A percentile compares a stretch with the other conserved stretches of the same genome.
Conservation (phyloP, 371 early-diverging fungal genomes). For the Mucor racemosus region DNA sequence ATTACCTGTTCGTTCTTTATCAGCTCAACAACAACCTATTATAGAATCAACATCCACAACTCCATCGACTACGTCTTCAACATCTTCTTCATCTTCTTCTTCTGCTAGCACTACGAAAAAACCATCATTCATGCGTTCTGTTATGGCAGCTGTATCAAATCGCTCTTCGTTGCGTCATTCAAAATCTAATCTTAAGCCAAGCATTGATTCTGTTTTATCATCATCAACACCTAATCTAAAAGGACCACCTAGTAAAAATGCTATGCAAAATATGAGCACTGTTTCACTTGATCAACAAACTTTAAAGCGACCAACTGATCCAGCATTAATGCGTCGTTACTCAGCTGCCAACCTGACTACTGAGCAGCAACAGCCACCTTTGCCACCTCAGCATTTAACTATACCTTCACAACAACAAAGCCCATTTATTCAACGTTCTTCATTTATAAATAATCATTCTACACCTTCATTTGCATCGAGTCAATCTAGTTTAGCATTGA, state of each 20-base stretch:
- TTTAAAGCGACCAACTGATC: neutral
- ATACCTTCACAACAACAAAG: slow-evolving; percentile 10
- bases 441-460: slow-evolving; percentile 18
- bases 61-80: neutral
- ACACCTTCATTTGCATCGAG: slow-evolving; percentile 20
- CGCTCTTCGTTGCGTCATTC: slow-evolving; percentile 9
- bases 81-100: neutral
- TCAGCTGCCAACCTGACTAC: slow-evolving; percentile 1
- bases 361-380: slow-evolving; percentile 5
- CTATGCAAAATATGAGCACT: slow-evolving; percentile 7
- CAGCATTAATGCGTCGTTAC: slow-evolving; percentile 2
- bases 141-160: slow-evolving; percentile 5
- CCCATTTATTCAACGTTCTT: neutral
- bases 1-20: neutral
- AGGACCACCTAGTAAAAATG: neutral
- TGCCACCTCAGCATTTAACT: slow-evolving; percentile 13
- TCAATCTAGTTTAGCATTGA: slow-evolving; percentile 19
- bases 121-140: slow-evolving; percentile 24
- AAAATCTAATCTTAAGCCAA: slow-evolving; percentile 5
- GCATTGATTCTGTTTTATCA: neutral
- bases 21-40: slow-evolving; percentile 10
- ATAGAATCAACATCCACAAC: slow-evolving; percentile 6
- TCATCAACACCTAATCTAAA: neutral
- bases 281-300: slow-evolving; percentile 17
- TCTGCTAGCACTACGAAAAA: slow-evolving; percentile 8